Conservation (phyloP, 768 basidiomycete genomes). For the Mycena leptocephala region DNA sequence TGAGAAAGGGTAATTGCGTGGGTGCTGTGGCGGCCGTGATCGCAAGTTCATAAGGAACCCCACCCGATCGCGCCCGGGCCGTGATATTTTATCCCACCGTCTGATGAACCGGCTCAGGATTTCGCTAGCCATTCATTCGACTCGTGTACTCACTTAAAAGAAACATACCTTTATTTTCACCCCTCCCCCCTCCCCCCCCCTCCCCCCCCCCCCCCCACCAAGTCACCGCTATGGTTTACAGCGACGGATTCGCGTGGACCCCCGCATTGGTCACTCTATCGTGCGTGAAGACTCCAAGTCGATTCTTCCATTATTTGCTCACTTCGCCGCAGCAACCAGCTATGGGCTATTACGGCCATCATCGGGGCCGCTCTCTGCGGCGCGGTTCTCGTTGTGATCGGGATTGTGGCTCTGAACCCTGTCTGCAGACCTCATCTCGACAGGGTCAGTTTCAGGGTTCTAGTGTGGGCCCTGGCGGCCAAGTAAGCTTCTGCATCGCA, state of each 20-base stretch:
- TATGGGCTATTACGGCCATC: constrained; percentile 13
- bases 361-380: constrained; percentile 38
- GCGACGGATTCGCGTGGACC: constrained; percentile 14
- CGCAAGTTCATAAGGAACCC: too few relatives aligned
- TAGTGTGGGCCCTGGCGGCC: constrained; percentile 37
- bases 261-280: background rate
- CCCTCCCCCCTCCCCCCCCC: too few relatives aligned
- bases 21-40: too few relatives aligned
- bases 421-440: constrained; percentile 32
- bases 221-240: background rate
- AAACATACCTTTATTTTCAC: too few relatives aligned
- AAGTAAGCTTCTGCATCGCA: constrained; percentile 31
- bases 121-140: too few relatives aligned
- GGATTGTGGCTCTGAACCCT: constrained; percentile 22
- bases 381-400: constrained; percentile 34
- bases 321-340: background rate
- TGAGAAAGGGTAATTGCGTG: too few relatives aligned
- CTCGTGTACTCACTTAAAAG: too few relatives aligned
- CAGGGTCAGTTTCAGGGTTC: constrained; percentile 41
- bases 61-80: too few relatives aligned
- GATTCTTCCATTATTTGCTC: background rate
- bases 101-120: too few relatives aligned
- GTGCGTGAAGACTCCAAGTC: background rate
- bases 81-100: too few relatives aligned
- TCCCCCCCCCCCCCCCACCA: too few relatives aligned